These are phyloP conservation scores for Nicotiana tomentosiformis DNA, from an alignment of 257 asterid species.

Conservation along the genomic window DNA sequence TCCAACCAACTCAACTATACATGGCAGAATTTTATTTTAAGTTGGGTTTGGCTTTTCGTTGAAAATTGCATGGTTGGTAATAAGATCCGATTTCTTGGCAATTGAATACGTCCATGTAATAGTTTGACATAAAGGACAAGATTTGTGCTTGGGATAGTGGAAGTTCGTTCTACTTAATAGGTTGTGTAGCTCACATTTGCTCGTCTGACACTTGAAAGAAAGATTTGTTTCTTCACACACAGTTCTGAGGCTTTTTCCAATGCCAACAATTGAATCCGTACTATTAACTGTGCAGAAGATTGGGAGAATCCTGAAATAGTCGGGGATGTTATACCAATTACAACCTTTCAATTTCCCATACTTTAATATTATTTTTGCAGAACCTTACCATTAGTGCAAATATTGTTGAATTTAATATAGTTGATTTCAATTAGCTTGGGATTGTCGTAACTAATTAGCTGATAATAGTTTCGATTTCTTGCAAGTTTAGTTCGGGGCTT, in stretches of 20 bases:
- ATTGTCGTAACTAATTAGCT: too few species aligned
- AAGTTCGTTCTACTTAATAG: neutral
- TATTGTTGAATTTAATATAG: neutral
- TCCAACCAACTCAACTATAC: neutral
- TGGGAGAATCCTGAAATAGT: neutral
- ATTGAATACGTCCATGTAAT: neutral
- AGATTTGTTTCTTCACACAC: neutral
- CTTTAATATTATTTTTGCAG: neutral
- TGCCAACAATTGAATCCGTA: neutral
- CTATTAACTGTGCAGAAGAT: neutral
- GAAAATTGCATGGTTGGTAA: neutral
- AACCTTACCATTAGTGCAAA: too few species aligned
- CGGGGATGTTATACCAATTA: neutral
- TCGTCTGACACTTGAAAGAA: neutral
- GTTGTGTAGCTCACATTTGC: neutral
- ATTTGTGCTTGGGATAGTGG: neutral
- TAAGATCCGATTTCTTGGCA: neutral
- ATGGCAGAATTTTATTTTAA: neutral
- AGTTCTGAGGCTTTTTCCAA: neutral
- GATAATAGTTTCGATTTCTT: too few species aligned
- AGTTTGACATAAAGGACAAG: neutral
- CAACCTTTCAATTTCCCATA: neutral
- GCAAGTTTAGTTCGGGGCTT: too few species aligned
- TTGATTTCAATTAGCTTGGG: too few species aligned
- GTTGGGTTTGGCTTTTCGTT: neutral